Evolutionary conservation across 805 yeast species (phyloP).

Genomic region (Wickerhamiella vanderwaltii): DNA sequence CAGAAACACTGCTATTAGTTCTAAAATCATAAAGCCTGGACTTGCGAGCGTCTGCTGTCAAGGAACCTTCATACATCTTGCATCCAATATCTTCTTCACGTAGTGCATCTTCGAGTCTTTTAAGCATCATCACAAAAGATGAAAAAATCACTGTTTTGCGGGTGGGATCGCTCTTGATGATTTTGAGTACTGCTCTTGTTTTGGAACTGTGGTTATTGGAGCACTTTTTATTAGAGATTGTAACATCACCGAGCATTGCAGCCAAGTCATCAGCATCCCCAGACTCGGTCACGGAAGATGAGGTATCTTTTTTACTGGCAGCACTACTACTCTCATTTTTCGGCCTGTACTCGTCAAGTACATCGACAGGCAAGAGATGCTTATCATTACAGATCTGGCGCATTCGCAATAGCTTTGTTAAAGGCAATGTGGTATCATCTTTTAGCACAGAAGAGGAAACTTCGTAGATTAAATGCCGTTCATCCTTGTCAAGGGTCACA

Average conservation of each 20-base stretch:
- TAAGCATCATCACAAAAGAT: constrained; percentile 31
- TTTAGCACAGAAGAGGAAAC: neutral
- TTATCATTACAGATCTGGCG: constrained; percentile 17
- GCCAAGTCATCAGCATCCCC: constrained; percentile 25
- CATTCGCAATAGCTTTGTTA: constrained; percentile 13
- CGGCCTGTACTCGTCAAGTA: neutral
- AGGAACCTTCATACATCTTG: constrained; percentile 30
- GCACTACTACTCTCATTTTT: neutral
- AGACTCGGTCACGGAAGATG: neutral
- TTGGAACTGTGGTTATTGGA: constrained; percentile 23
- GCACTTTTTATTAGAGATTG: constrained; percentile 15
- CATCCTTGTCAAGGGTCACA: constrained; percentile 8
- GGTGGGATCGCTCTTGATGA: constrained; percentile 26
- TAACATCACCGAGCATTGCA: constrained; percentile 20
- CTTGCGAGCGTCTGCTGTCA: constrained; percentile 26
- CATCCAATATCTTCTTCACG: constrained; percentile 25
- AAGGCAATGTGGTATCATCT: constrained; percentile 4
- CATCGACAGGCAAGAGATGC: constrained; percentile 10
- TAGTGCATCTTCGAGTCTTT: constrained; percentile 25
- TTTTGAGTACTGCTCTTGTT: constrained; percentile 26
- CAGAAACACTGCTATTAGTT: constrained; percentile 18
- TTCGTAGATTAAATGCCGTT: neutral
- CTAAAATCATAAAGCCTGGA: constrained; percentile 25
- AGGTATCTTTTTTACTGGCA: neutral
- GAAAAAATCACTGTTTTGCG: constrained; percentile 39